Evolutionary conservation across 192 early-diverging fungal genomes (phyloP).

Genomic region (Fimicolochytrium jonesii): DNA sequence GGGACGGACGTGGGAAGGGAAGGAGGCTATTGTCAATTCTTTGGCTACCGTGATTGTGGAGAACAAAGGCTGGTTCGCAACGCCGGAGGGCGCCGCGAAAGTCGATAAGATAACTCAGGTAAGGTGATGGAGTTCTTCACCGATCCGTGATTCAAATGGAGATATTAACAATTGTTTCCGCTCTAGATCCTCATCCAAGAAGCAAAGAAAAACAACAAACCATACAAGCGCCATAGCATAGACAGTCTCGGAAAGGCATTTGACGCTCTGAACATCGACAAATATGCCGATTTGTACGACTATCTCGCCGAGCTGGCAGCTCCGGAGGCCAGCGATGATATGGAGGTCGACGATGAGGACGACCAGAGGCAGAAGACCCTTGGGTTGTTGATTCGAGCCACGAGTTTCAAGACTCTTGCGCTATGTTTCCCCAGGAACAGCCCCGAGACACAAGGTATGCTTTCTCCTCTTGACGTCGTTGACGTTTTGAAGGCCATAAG

Average conservation of each 20-base stretch:
- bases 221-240: slow-evolving; percentile 64
- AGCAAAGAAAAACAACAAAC: slow-evolving; percentile 67
- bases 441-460: slow-evolving; percentile 51
- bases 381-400: slow-evolving; percentile 59
- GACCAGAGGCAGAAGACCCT: slow-evolving; percentile 50
- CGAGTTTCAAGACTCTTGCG: slow-evolving; percentile 62
- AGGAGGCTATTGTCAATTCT: slow-evolving; percentile 68
- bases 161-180: background rate
- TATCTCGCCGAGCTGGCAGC: slow-evolving; percentile 42
- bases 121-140: too few relatives aligned
- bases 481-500: background rate
- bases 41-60: slow-evolving; percentile 52
- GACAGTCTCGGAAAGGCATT: slow-evolving; percentile 58
- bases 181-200: slow-evolving; percentile 64
- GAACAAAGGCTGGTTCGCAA: slow-evolving; percentile 48
- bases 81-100: slow-evolving; percentile 33
- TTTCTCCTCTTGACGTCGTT: too few relatives aligned
- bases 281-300: slow-evolving; percentile 54
- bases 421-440: slow-evolving; percentile 47
- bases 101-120: too few relatives aligned
- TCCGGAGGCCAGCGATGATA: background rate
- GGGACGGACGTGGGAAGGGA: slow-evolving; percentile 78
- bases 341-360: slow-evolving; percentile 54
- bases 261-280: slow-evolving; percentile 53
- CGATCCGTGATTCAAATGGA: too few relatives aligned